These are phyloP conservation scores for Penicillium sp. DNA, from an alignment of 2,329 filamentous ascomycete species.

Conservation along the genomic window DNA sequence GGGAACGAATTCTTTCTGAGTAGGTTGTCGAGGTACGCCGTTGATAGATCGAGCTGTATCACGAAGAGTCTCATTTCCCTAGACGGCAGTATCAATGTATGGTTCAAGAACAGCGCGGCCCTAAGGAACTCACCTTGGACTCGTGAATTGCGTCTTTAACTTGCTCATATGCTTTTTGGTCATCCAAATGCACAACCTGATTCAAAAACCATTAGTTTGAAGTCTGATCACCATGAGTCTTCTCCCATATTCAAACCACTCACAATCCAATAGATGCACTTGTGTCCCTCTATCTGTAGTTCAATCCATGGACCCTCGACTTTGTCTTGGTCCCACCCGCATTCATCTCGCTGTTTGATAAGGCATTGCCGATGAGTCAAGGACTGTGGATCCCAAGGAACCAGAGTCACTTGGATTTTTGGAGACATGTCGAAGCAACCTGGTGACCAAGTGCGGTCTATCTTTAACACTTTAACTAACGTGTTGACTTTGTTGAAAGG, in stretches of 20 bases:
- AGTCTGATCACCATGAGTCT: background rate
- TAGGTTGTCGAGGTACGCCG: slow-evolving; percentile 12
- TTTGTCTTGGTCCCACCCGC: slow-evolving; percentile 21
- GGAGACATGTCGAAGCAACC: slow-evolving; percentile 3
- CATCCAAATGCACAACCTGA: background rate
- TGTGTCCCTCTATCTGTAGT: slow-evolving; percentile 17
- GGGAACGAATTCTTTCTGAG: slow-evolving; percentile 15
- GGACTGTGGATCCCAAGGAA: slow-evolving; percentile 24
- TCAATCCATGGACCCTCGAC: slow-evolving; percentile 19
- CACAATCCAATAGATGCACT: slow-evolving; percentile 28
- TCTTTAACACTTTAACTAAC: background rate
- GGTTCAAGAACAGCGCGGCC: background rate
- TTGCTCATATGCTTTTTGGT: background rate
- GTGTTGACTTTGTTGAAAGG: background rate
- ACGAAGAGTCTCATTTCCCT: slow-evolving; percentile 7
- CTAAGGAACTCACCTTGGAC: background rate
- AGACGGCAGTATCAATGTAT: background rate
- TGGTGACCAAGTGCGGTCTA: too few species aligned
- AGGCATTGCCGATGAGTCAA: slow-evolving; percentile 13
- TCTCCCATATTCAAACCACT: background rate
- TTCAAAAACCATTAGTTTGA: background rate
- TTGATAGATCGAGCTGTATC: slow-evolving; percentile 23
- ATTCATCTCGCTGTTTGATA: slow-evolving; percentile 20
- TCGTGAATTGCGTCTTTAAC: background rate
- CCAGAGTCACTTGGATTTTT: slow-evolving; percentile 7